phyloP scores from a whole-genome alignment of 148 eudicot species.

The Rhododendron mucronatum region DNA sequence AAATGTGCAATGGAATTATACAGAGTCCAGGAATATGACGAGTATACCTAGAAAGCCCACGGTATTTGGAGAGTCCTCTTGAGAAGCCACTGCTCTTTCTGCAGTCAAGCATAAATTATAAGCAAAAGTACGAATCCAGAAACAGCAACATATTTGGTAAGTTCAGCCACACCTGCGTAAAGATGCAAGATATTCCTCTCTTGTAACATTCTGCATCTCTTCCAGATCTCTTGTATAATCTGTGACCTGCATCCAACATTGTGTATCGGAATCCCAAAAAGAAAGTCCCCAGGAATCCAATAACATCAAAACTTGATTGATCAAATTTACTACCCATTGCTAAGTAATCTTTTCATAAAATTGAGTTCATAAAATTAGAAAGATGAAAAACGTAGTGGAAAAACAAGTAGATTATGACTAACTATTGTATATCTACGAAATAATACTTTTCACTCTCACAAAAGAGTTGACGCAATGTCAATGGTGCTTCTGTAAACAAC shows the following conservation, averaged over 20 bases:
- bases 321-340: not conserved
- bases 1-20: not conserved
- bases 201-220: conserved; percentile 95
- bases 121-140: conserved; percentile 18
- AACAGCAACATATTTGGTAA: not conserved
- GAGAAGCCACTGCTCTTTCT: conserved; percentile 99
- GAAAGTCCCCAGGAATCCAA: not conserved
- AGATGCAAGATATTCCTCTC: conserved; percentile 98
- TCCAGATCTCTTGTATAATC: conserved; percentile 94
- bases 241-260: conserved; percentile 58
- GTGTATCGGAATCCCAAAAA: not conserved
- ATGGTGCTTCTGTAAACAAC: not conserved
- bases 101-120: conserved; percentile 33
- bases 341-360: not conserved
- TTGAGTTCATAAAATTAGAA: not conserved
- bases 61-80: conserved; percentile 86
- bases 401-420: not conserved
- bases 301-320: not conserved
- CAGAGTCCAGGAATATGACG: not conserved
- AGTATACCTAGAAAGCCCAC: conserved; percentile 80
- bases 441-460: not conserved
- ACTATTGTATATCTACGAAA: not conserved
- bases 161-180: conserved; percentile 61
- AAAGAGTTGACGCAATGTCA: not conserved
- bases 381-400: not conserved